A percentile compares a stretch with the other conserved stretches of the same genome.
Conservation (phyloP, 139 green algal genomes). For the Coelastrella sp. region DNA sequence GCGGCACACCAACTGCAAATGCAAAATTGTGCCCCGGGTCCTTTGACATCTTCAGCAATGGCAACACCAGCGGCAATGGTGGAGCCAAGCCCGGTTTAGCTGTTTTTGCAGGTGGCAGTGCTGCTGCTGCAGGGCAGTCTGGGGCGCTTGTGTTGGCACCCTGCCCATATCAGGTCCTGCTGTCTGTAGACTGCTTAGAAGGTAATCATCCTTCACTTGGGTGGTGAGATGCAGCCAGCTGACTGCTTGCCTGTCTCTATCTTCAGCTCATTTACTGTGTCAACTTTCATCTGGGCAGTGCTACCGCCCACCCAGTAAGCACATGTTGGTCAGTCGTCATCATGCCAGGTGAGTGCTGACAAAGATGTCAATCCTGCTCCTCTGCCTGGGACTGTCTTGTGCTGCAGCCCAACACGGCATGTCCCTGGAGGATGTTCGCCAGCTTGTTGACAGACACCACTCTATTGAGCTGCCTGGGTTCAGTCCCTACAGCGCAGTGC, state of each 20-base stretch:
- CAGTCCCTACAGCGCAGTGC: constrained; percentile 43
- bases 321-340: no score
- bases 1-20: constrained; percentile 8
- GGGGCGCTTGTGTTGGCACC: constrained; percentile 27
- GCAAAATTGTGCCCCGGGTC: neutral
- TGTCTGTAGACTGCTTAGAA: constrained; percentile 17
- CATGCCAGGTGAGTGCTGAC: no score
- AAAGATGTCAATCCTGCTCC: neutral
- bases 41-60: constrained; percentile 29
- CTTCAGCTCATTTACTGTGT: no score
- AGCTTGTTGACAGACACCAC: constrained; percentile 40
- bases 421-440: constrained; percentile 32
- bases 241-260: no score
- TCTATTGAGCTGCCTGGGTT: constrained; percentile 45
- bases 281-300: no score
- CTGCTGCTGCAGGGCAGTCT: constrained; percentile 14
- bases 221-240: no score
- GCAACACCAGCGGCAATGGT: neutral
- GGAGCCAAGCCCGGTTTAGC: constrained; percentile 10
- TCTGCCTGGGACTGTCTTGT: neutral
- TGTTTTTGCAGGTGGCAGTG: neutral
- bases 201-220: neutral
- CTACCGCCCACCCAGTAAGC: no score
- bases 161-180: constrained; percentile 42
- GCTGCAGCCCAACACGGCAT: constrained; percentile 15